Percentiles rank a stretch among this genome's conserved stretches.
Conservation (phyloP, 371 early-diverging fungal genomes). For the Mortierella sp. region DNA sequence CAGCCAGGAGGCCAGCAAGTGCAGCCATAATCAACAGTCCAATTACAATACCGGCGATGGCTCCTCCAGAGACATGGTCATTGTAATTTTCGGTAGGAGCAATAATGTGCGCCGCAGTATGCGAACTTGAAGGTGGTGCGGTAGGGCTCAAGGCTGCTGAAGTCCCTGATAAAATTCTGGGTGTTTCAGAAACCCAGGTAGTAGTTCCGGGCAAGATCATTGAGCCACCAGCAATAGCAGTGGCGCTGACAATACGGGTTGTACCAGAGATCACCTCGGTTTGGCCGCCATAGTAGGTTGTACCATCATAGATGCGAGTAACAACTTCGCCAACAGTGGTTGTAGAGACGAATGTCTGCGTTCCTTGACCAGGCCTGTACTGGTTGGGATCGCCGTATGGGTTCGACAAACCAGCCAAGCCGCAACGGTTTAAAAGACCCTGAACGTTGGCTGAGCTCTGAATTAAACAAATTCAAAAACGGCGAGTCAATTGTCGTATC, state of each 20-base stretch:
- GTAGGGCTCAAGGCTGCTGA: no score
- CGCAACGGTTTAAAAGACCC: slow-evolving; percentile 34
- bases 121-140: no score
- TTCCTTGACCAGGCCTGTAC: slow-evolving; percentile 36
- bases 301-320: neutral
- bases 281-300: no score
- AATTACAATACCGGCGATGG: slow-evolving; percentile 46
- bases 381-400: slow-evolving; percentile 34
- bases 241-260: slow-evolving; percentile 5
- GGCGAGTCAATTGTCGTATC: neutral
- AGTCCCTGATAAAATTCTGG: no score
- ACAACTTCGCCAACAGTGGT: neutral
- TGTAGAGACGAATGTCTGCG: slow-evolving; percentile 19
- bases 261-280: neutral
- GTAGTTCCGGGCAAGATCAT: neutral
- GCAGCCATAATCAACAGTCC: slow-evolving; percentile 21
- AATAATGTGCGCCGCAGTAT: no score
- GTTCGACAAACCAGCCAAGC: slow-evolving; percentile 20
- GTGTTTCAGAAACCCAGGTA: no score
- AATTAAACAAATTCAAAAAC: neutral
- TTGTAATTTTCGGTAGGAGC: neutral
- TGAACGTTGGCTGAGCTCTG: slow-evolving; percentile 41
- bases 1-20: slow-evolving; percentile 31
- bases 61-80: slow-evolving; percentile 32
- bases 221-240: neutral